These are phyloP conservation scores for Lathyrus sativus DNA, from an alignment of 306 rosid genomes.

Conservation along the genomic window DNA sequence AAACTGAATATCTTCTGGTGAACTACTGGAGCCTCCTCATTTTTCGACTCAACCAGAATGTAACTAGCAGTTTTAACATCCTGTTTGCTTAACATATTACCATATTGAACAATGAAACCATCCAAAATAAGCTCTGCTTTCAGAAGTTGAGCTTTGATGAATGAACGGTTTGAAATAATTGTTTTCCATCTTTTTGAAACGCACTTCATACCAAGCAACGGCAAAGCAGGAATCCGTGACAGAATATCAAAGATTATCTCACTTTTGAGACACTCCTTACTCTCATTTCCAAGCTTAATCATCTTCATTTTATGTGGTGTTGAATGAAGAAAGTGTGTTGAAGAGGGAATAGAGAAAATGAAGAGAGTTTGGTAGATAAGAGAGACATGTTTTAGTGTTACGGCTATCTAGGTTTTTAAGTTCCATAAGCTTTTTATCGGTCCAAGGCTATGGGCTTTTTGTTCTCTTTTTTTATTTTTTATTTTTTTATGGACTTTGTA, in stretches of 20 bases:
- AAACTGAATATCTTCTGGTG: conserved; percentile 39
- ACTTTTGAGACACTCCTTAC: conserved; percentile 1
- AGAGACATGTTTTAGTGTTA: too few relatives aligned
- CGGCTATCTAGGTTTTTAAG: too few relatives aligned
- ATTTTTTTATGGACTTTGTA: too few relatives aligned
- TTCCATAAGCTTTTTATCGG: too few relatives aligned
- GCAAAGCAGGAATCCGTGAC: conserved; percentile 44
- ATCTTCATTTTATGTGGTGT: conserved; percentile 46
- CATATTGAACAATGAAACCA: conserved; percentile 58
- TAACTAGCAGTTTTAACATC: conserved; percentile 48
- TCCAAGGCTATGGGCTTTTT: too few relatives aligned
- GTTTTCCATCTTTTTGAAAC: conserved; percentile 49
- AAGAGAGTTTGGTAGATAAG: too few relatives aligned
- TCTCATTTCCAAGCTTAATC: not conserved
- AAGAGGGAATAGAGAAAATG: too few relatives aligned
- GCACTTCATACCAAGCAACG: conserved; percentile 44
- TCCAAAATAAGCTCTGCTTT: conserved; percentile 31
- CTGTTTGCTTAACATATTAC: conserved; percentile 34
- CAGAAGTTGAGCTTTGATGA: conserved; percentile 47
- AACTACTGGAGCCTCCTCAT: not conserved
- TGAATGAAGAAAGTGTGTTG: too few relatives aligned
- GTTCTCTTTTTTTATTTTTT: too few relatives aligned
- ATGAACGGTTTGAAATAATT: conserved; percentile 47
- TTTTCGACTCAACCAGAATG: conserved; percentile 33
- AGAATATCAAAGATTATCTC: conserved; percentile 47